These are phyloP conservation scores for Trypanosoma avium DNA, from an alignment of 208 protist genomes.

Conservation along the genomic window DNA sequence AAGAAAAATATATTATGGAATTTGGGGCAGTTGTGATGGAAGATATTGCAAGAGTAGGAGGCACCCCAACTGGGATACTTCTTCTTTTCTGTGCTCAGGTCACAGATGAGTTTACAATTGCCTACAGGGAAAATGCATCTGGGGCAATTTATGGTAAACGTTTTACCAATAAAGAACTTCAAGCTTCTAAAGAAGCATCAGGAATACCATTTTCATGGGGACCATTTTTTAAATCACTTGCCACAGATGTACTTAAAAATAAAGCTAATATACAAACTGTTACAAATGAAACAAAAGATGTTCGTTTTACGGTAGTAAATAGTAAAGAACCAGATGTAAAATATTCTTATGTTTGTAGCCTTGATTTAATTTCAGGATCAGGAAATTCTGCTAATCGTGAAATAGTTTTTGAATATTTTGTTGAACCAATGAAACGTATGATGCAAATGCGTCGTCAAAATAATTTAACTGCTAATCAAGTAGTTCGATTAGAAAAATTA, in stretches of 20 bases:
- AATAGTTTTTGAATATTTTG: constrained; percentile 54
- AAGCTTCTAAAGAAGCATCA: constrained; percentile 46
- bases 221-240: constrained; percentile 87
- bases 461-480: neutral
- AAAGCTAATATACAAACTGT: constrained; percentile 46
- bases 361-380: constrained; percentile 49
- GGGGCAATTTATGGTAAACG: constrained; percentile 56
- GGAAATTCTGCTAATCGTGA: constrained; percentile 24
- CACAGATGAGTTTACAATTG: constrained; percentile 60
- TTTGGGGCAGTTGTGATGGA: constrained; percentile 78
- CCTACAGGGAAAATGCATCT: constrained; percentile 52
- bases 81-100: constrained; percentile 63
- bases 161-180: constrained; percentile 71
- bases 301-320: constrained; percentile 59
- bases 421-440: constrained; percentile 57
- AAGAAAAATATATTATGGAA: constrained; percentile 84
- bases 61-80: constrained; percentile 35
- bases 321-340: constrained; percentile 54
- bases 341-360: constrained; percentile 51
- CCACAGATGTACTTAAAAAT: constrained; percentile 68
- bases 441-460: constrained; percentile 31
- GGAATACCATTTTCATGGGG: constrained; percentile 65
- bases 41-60: constrained; percentile 27
- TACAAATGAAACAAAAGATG: constrained; percentile 33
- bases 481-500: constrained; percentile 11